Evolutionary conservation across 805 yeast species (phyloP), one percentile per base, ranked within the genome.

Genomic region (Candida pseudofarinosa): DNA sequence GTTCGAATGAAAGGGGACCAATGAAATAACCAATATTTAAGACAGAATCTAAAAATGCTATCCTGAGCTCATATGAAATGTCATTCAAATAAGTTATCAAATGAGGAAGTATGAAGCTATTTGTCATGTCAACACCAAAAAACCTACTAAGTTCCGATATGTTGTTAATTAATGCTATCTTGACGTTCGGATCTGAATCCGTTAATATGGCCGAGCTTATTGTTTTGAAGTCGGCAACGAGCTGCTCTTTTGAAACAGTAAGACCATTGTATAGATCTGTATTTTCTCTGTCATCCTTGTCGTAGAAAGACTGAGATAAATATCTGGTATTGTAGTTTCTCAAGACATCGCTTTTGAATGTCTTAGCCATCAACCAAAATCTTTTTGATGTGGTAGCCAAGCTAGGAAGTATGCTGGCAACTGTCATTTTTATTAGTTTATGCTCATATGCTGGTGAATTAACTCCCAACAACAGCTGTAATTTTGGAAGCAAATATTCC

Each of bases 21-120:
- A 90, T 80, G 56, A 80, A 84, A 3, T 89, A 79, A 0, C 95
- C 85, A 7, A 93, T 70, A 0, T 83, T 80, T 1, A 88, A 74
- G 8, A 90, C 77, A 5, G 88, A 74, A 34, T 80, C 75, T 31
- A 91, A 81, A 52, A 93, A 82, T 3, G 82, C 80, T 20, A 85
- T 65, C 45, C 95, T 71, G 17, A 93, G 67, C 16, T 79, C 74
- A 0, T 83, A 67, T 54, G 81, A 80, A 42, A 80, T 74, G 56
- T 90, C 97, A 60, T 93, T 93, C 48, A 93, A 65, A 55, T 89
- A 93, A 0, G 98, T 90, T 35, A 93, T 90, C 43, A 90, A 67
- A 66, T 93, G 98, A 36, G 96, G 89, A 37, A 93, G 64, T 17
- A 93, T 81, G 33, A 93, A 71, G 58, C 93, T 98, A 55, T 87